Evolutionary conservation across 2,329 filamentous ascomycete genomes (phyloP).

Genomic region (Didymellaceae sp.): DNA sequence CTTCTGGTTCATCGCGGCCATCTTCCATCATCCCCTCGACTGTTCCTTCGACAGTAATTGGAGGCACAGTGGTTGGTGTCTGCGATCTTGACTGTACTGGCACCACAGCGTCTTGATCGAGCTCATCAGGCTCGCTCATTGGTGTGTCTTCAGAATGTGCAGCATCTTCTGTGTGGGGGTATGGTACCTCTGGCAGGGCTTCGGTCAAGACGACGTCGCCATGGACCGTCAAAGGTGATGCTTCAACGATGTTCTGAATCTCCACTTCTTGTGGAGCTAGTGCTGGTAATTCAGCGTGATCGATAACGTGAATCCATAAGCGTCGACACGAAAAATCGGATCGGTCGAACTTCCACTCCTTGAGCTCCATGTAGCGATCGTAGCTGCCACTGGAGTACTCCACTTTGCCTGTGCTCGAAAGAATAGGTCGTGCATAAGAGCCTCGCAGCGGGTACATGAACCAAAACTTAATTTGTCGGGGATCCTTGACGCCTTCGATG

Average conservation of each 20-base stretch:
- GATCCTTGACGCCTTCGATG: constrained; percentile 42
- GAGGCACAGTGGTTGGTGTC: constrained; percentile 2
- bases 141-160: constrained; percentile 43
- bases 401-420: constrained; percentile 41
- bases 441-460: constrained; percentile 44
- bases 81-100: constrained; percentile 11
- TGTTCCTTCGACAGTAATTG: constrained; percentile 5
- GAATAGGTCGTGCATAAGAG: constrained; percentile 35
- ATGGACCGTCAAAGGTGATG: neutral
- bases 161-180: constrained; percentile 13
- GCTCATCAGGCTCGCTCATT: constrained; percentile 49
- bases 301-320: constrained; percentile 45
- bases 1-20: constrained; percentile 3
- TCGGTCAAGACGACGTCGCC: neutral
- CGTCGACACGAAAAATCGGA: constrained; percentile 30
- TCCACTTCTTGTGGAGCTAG: constrained; percentile 28
- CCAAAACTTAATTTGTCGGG: constrained; percentile 51
- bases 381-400: constrained; percentile 42
- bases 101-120: constrained; percentile 23
- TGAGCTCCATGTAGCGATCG: constrained; percentile 34
- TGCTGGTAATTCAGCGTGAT: constrained; percentile 40
- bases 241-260: constrained; percentile 5
- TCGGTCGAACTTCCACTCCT: constrained; percentile 37
- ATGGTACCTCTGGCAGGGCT: constrained; percentile 4
- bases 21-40: constrained; percentile 39